Evolutionary conservation across 164 flowering plant genomes (phyloP).

Genomic region (Buxus sempervirens): DNA sequence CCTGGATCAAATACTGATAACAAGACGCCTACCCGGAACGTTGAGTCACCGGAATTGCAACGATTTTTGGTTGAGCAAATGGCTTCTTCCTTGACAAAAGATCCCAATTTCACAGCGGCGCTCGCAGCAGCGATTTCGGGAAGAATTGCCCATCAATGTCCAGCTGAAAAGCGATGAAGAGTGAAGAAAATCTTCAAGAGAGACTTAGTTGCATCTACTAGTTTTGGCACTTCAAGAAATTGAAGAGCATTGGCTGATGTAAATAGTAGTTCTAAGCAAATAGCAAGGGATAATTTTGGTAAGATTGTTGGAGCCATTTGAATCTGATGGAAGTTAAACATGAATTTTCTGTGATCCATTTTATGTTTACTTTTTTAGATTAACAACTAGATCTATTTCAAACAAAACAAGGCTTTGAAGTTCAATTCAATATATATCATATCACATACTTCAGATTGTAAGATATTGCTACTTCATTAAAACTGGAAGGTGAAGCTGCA

Average conservation of each 20-base stretch:
- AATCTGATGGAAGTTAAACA: too few species aligned
- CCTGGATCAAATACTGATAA: not conserved
- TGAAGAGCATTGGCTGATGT: not conserved
- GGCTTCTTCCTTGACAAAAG: slow-evolving; percentile 50
- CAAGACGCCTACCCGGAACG: not conserved
- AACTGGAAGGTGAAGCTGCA: too few species aligned
- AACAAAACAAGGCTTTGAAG: too few species aligned
- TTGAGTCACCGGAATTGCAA: slow-evolving; percentile 25
- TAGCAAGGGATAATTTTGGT: not conserved
- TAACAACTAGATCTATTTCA: too few species aligned
- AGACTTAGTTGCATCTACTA: not conserved
- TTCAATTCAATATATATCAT: too few species aligned
- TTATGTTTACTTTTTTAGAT: too few species aligned
- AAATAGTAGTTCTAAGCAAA: not conserved
- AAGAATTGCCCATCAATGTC: slow-evolving; percentile 21
- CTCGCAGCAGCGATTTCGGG: slow-evolving; percentile 65
- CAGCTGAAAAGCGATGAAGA: slow-evolving; percentile 5
- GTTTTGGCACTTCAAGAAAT: not conserved
- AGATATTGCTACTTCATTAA: too few species aligned
- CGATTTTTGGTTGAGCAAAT: slow-evolving; percentile 36
- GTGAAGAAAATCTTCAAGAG: not conserved
- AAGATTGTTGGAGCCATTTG: too few species aligned
- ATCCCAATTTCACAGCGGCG: slow-evolving; percentile 55
- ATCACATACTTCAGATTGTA: too few species aligned
- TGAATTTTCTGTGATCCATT: too few species aligned